phyloP scores from a whole-genome alignment of 2,329 filamentous ascomycete genomes.

The Trichoderma koningii region DNA sequence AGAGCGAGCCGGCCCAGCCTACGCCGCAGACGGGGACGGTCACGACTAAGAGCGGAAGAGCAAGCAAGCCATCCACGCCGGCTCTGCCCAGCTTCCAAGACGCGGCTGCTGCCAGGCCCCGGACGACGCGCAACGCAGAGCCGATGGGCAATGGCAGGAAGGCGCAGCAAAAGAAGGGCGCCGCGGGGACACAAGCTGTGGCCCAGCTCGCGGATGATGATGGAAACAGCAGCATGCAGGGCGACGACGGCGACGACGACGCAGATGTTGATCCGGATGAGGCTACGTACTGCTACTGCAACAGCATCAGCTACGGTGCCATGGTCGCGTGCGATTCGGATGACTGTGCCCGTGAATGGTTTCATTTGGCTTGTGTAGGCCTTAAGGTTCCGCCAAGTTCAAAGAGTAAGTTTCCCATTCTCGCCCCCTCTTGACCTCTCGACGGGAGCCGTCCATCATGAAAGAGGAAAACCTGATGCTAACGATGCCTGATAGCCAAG shows the following conservation, averaged over 20 bases:
- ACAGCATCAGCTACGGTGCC: constrained; percentile 77
- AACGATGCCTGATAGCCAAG: constrained; percentile 57
- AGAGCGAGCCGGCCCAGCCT: constrained; percentile 51
- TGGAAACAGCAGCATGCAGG: constrained; percentile 46
- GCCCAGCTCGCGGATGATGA: constrained; percentile 46
- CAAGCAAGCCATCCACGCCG: constrained; percentile 68
- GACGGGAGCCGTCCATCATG: neutral
- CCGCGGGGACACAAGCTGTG: constrained; percentile 44
- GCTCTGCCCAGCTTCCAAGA: constrained; percentile 61
- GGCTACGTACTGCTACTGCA: constrained; percentile 77
- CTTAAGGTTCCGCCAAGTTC: constrained; percentile 75
- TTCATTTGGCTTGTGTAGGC: constrained; percentile 80
- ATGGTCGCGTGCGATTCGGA: constrained; percentile 82
- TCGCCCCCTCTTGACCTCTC: neutral
- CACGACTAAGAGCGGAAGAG: constrained; percentile 66
- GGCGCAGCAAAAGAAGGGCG: constrained; percentile 61
- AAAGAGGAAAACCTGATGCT: constrained; percentile 1
- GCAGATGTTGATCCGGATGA: constrained; percentile 71
- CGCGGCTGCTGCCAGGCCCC: constrained; percentile 49
- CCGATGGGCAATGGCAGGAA: constrained; percentile 48
- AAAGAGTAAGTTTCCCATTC: constrained; percentile 62
- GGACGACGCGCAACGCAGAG: constrained; percentile 54
- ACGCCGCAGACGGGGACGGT: constrained; percentile 47
- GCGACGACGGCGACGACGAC: constrained; percentile 43
- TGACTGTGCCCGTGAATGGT: constrained; percentile 76